Conservation (phyloP, 169 alveolate species). For the Plasmodium yoelii region DNA sequence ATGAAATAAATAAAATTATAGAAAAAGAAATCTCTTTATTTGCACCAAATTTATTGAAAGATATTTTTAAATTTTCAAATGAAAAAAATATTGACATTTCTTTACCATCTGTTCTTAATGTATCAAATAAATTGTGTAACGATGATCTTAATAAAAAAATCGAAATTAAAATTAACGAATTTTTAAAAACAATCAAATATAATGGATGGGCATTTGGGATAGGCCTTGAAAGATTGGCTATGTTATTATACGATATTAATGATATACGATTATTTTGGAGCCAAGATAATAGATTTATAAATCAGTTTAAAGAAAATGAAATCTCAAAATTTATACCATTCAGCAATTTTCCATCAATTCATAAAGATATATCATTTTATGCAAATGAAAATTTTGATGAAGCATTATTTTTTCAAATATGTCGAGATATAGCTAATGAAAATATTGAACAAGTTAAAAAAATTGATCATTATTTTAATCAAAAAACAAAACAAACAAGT, state of each 20-base stretch:
- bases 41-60: slow-evolving; percentile 10
- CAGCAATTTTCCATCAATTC: slow-evolving; percentile 83
- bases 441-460: slow-evolving; percentile 68
- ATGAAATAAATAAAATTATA: slow-evolving; percentile 61
- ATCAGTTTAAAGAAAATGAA: slow-evolving; percentile 82
- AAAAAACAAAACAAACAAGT: slow-evolving; percentile 46
- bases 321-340: slow-evolving; percentile 78
- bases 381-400: slow-evolving; percentile 40
- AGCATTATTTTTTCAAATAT: slow-evolving; percentile 46
- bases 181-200: slow-evolving; percentile 75
- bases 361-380: slow-evolving; percentile 83
- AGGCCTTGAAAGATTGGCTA: slow-evolving; percentile 94
- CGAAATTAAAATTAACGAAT: slow-evolving; percentile 35
- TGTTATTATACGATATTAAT: slow-evolving; percentile 90
- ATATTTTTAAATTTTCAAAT: neutral
- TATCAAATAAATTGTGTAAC: slow-evolving; percentile 43
- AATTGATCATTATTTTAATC: slow-evolving; percentile 53
- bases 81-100: neutral
- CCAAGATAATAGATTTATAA: slow-evolving; percentile 89
- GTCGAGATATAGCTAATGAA: slow-evolving; percentile 74
- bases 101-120: neutral
- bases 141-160: slow-evolving; percentile 20
- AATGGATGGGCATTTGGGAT: slow-evolving; percentile 96
- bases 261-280: slow-evolving; percentile 95
- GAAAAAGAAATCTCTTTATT: slow-evolving; percentile 48